Conservation (phyloP, 1,284 basidiomycete genomes). For the Cryptococcus sp. region DNA sequence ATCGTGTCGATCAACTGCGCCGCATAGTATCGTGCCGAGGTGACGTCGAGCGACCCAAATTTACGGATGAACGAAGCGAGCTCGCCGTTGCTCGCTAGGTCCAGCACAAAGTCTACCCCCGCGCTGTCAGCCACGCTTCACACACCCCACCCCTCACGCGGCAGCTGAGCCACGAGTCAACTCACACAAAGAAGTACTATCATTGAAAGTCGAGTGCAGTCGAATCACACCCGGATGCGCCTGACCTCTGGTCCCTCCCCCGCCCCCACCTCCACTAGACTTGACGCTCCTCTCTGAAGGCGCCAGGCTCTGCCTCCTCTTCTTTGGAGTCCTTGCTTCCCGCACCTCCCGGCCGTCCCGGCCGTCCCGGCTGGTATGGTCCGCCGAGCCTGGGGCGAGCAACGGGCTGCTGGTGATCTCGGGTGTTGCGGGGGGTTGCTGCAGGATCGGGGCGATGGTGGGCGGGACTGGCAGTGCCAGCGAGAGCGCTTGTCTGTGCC, state of each 20-base stretch:
- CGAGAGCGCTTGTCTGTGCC: too few species aligned
- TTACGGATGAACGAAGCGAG: conserved; percentile 71
- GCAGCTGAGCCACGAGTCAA: conserved; percentile 18
- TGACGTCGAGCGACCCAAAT: conserved; percentile 73
- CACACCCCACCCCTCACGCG: background rate
- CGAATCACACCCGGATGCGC: conserved; percentile 79
- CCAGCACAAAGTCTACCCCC: conserved; percentile 79
- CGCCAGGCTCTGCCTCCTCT: conserved; percentile 33
- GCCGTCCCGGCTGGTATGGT: background rate
- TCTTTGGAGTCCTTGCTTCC: conserved; percentile 18
- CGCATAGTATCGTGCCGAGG: conserved; percentile 73
- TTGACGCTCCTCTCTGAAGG: conserved; percentile 36
- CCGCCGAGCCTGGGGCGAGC: background rate
- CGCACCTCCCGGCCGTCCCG: background rate
- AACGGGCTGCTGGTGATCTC: conserved; percentile 8
- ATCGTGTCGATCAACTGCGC: conserved; percentile 85
- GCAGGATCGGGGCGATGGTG: too few species aligned
- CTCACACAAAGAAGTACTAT: conserved; percentile 77
- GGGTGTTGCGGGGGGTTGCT: conserved; percentile 1
- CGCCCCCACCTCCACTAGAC: conserved; percentile 14
- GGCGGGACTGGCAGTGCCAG: conserved; percentile 1
- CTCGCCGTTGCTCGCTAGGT: conserved; percentile 85
- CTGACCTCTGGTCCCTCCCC: conserved; percentile 5
- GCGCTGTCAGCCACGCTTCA: background rate
- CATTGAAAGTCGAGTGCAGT: conserved; percentile 78